A percentile compares a stretch with the other conserved stretches of the same genome.
These are phyloP conservation scores for Colletotrichum neosansevieriae DNA, from an alignment of 2,329 filamentous ascomycete species.

Conservation along the genomic window DNA sequence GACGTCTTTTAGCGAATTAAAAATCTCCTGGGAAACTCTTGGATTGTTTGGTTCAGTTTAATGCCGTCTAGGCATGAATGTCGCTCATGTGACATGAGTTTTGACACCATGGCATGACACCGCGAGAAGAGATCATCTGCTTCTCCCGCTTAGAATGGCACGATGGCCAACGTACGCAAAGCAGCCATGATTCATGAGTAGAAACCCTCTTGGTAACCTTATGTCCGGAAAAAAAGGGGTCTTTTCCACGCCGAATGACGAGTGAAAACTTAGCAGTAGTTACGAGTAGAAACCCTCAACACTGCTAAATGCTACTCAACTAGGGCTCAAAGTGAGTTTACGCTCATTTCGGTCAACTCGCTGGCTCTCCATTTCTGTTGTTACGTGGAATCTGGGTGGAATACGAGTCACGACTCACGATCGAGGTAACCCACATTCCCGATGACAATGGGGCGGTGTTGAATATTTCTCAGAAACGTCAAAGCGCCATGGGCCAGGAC, in stretches of 20 bases:
- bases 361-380: not conserved
- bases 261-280: no score
- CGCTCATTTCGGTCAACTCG: not conserved
- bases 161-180: not conserved
- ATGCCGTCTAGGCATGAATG: not conserved
- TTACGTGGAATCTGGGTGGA: not conserved
- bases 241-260: no score
- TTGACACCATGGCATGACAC: not conserved
- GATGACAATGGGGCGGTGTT: not conserved
- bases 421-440: constrained; percentile 16
- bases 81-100: not conserved
- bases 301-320: not conserved
- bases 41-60: not conserved
- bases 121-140: not conserved
- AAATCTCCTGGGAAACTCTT: not conserved
- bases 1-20: not conserved
- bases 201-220: no score
- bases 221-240: no score
- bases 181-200: not conserved
- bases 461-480: not conserved
- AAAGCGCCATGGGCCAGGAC: constrained; percentile 21
- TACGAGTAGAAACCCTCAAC: no score
- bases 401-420: constrained; percentile 21
- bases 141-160: not conserved
- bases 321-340: not conserved